Evolutionary conservation across 2,329 filamentous ascomycete species (phyloP), one percentile per base, ranked within the genome.

Genomic region (Claviceps sp.): DNA sequence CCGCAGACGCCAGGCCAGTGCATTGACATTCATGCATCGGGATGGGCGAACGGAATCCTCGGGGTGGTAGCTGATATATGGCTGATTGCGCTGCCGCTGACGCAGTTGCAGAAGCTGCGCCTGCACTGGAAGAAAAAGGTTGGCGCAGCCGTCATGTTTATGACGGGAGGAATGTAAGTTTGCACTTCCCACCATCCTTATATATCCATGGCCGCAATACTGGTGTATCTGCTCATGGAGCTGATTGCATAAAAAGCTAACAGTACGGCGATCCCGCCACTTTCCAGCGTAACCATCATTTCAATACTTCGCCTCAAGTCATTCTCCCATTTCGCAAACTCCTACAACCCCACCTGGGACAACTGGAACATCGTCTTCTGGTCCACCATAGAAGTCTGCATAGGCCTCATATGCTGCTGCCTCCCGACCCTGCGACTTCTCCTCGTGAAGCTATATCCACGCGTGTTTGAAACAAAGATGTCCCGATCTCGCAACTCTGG

Each of bases 21-120:
- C 57, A 61, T 73, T 38, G 65, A 73, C 51, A 61, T 71, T 53
- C 74, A 73, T 54, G 60, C 62, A 1, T 62, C 74, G 6, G 68
- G 62, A 3, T 78, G 73, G 71, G 64, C 69, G n/a, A 70, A 72
- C 38, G 74, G 73, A 0, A 67, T 58, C 11, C 66, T 73, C 47
- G 71, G 70, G 48, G 75, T 78, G 45, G 59, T 59, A 0, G 60
- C 73, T 37, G 74, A 78, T 55, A 2, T 74, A 5, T 69, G 68
- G 62, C 70, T 77, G 54, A 63, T 77, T 41, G 64, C 62, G 0
- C 57, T 78, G 1, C 73, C 75, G 3, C 60, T 74, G 10, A 64
- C 64, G 5, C 64, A 69, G 38, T 49, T 75, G 11, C 67, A 67
- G 57, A 71, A 43, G 16, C 39, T 53, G 4, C 70, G 59, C 71